Percentiles rank a stretch among this genome's conserved stretches.
phyloP scores from a whole-genome alignment of 2,329 filamentous ascomycete species.

The Neonectria magnoliae region DNA sequence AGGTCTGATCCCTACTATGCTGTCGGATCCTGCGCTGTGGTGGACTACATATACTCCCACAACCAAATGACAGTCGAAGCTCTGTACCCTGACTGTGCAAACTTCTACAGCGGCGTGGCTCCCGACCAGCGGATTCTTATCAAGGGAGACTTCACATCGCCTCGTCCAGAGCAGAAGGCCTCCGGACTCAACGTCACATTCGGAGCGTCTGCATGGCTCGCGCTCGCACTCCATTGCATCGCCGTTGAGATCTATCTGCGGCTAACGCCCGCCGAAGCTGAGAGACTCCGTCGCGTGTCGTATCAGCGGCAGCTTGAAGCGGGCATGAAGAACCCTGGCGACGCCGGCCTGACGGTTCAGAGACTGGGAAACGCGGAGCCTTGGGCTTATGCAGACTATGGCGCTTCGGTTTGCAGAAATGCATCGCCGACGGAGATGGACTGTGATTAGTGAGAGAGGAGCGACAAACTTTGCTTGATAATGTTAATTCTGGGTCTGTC shows the following conservation, averaged over 20 bases:
- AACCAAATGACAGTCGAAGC: constrained; percentile 42
- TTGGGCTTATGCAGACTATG: constrained; percentile 20
- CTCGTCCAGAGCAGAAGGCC: constrained; percentile 46
- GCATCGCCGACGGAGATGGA: background rate
- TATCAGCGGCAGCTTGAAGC: constrained; percentile 66
- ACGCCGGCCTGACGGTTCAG: constrained; percentile 54
- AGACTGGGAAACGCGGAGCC: constrained; percentile 32
- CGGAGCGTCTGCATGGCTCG: constrained; percentile 63
- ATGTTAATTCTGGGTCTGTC: background rate
- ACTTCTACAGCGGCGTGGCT: constrained; percentile 46
- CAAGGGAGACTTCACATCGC: constrained; percentile 44
- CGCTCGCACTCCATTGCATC: constrained; percentile 60
- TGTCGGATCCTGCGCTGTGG: constrained; percentile 57
- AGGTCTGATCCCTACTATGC: constrained; percentile 43
- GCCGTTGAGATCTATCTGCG: constrained; percentile 60
- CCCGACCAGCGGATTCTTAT: constrained; percentile 38
- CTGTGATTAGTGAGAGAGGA: background rate
- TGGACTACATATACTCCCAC: constrained; percentile 52
- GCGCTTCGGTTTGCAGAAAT: background rate
- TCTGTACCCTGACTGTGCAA: constrained; percentile 57
- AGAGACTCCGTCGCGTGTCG: constrained; percentile 64
- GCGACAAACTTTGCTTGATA: background rate
- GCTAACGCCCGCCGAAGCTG: constrained; percentile 63
- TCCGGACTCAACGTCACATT: constrained; percentile 60
- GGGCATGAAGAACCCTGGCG: constrained; percentile 60